A percentile compares a stretch with the other conserved stretches of the same genome.
phyloP scores from a whole-genome alignment of 495 filamentous ascomycete genomes.

The Penicillium atrosanguineum region DNA sequence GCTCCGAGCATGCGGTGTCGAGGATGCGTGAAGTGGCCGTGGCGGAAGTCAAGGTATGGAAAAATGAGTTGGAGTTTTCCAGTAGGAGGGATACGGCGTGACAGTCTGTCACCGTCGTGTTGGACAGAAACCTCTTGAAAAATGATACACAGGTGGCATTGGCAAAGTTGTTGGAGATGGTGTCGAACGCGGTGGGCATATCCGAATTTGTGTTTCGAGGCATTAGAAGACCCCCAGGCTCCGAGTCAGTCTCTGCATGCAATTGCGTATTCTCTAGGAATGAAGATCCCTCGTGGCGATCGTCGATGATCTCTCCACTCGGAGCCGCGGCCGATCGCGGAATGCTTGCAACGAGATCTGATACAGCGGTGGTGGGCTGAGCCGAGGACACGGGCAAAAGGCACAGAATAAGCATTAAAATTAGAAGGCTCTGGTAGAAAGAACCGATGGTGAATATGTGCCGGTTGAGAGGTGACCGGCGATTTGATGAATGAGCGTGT shows the following conservation, averaged over 20 bases:
- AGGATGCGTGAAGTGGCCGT: constrained; percentile 66
- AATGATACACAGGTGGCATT: constrained; percentile 60
- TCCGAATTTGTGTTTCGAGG: constrained; percentile 23
- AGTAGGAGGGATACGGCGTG: constrained; percentile 74
- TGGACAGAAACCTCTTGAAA: constrained; percentile 62
- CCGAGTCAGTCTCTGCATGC: background rate
- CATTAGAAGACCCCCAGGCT: background rate
- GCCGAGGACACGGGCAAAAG: constrained; percentile 14
- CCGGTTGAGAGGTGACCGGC: constrained; percentile 7
- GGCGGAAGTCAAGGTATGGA: constrained; percentile 64
- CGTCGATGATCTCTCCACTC: constrained; percentile 21
- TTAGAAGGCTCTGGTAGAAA: constrained; percentile 18
- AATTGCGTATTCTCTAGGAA: background rate
- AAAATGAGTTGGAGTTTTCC: constrained; percentile 73
- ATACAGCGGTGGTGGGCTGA: constrained; percentile 2
- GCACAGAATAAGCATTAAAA: constrained; percentile 26
- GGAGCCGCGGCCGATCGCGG: constrained; percentile 14
- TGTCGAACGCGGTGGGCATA: constrained; percentile 72
- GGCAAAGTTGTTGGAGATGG: constrained; percentile 68
- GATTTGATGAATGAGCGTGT: constrained; percentile 10
- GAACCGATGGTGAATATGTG: background rate
- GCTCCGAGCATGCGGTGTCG: constrained; percentile 65
- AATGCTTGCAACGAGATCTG: constrained; percentile 3
- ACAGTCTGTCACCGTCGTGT: constrained; percentile 63
- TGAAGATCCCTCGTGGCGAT: constrained; percentile 16